phyloP scores from a whole-genome alignment of 257 asterid genomes.

The Echium plantagineum region DNA sequence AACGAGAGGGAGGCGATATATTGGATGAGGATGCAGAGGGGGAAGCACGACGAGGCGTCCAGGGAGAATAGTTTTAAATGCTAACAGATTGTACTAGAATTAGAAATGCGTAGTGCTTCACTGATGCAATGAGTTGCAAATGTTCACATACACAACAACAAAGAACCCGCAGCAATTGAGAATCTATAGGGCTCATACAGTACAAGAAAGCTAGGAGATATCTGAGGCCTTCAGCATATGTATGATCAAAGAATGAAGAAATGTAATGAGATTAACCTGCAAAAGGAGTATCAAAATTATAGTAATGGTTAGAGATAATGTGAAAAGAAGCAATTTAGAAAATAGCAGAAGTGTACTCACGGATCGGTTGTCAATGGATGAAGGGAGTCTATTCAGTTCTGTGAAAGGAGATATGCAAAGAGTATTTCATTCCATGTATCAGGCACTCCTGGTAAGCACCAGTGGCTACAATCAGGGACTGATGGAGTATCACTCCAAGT shows the following conservation, averaged over 20 bases:
- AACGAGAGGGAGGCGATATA: too few species aligned
- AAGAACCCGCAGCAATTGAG: neutral
- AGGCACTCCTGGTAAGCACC: constrained; percentile 94
- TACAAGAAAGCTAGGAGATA: neutral
- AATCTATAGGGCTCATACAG: neutral
- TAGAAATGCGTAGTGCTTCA: too few species aligned
- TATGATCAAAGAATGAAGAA: neutral
- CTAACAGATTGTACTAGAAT: too few species aligned
- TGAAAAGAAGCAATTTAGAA: neutral
- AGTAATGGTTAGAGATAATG: neutral
- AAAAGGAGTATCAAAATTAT: neutral
- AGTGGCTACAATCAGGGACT: constrained; percentile 90
- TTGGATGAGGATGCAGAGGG: too few species aligned
- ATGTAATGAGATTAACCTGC: neutral
- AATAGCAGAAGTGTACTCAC: constrained; percentile 1
- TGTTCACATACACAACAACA: neutral
- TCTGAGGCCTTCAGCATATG: neutral
- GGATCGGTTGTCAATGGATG: constrained; percentile 13
- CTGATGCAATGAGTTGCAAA: neutral
- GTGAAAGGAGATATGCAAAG: constrained; percentile 35
- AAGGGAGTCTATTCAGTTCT: constrained; percentile 5
- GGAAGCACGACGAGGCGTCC: too few species aligned
- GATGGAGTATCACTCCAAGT: constrained; percentile 64
- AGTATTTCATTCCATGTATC: constrained; percentile 82
- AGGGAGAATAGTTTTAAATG: too few species aligned